phyloP scores from a whole-genome alignment of 2,329 filamentous ascomycete species.

The Dactylellina sp. region DNA sequence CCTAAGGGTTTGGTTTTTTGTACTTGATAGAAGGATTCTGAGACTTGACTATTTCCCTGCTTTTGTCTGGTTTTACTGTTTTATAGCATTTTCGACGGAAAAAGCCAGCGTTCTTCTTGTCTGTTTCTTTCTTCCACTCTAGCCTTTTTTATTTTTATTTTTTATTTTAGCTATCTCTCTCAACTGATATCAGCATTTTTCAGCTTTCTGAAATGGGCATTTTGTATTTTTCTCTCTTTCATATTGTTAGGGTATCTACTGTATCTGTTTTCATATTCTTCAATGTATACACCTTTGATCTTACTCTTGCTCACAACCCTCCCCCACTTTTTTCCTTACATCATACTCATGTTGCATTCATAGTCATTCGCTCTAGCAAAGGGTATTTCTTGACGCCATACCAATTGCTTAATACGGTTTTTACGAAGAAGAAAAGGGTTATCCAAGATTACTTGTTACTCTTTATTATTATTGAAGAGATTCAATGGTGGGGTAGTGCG shows the following conservation, averaged over 20 bases:
- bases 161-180: conserved; percentile 38
- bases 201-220: conserved; percentile 11
- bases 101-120: conserved; percentile 53
- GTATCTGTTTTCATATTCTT: conserved; percentile 30
- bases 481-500: no score
- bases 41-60: background rate
- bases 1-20: background rate
- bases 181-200: conserved; percentile 11
- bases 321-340: background rate
- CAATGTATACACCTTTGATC: conserved; percentile 52
- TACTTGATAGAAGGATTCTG: background rate
- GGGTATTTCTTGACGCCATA: conserved; percentile 23
- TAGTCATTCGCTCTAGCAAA: conserved; percentile 23
- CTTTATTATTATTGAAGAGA: no score
- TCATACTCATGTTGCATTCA: conserved; percentile 23
- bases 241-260: background rate
- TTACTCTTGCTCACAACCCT: background rate
- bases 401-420: conserved; percentile 8
- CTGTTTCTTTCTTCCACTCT: conserved; percentile 15
- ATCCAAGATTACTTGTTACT: no score
- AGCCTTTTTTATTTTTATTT: conserved; percentile 10
- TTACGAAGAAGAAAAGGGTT: background rate
- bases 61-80: conserved; percentile 12
- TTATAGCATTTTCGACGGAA: conserved; percentile 48
- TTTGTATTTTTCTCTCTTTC: background rate